These are phyloP conservation scores for Capsicum chinense DNA, from an alignment of 257 asterid species.

Conservation along the genomic window DNA sequence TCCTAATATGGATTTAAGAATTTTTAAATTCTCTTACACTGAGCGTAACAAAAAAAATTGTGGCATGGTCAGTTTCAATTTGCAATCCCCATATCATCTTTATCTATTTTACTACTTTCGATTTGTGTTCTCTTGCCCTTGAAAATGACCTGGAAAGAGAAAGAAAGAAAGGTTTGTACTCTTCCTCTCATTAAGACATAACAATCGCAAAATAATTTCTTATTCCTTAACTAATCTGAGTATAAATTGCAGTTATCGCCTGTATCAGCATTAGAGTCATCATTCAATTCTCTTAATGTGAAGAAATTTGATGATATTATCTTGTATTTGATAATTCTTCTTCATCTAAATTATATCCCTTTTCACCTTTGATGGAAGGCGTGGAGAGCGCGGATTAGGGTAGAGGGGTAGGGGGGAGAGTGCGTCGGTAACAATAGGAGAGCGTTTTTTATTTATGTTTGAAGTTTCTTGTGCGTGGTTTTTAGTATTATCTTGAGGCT, in stretches of 20 bases:
- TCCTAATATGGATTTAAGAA: not conserved
- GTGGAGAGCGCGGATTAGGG: too few relatives aligned
- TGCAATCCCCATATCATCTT: not conserved
- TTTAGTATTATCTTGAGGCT: too few relatives aligned
- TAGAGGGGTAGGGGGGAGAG: too few relatives aligned
- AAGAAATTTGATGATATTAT: slow-evolving; percentile 88
- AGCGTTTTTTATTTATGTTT: too few relatives aligned
- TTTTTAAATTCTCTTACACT: not conserved
- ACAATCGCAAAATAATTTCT: slow-evolving; percentile 13
- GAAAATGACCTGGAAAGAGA: slow-evolving; percentile 52
- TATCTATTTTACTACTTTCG: not conserved
- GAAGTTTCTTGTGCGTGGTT: too few relatives aligned
- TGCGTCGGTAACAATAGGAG: too few relatives aligned
- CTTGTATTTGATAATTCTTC: not conserved
- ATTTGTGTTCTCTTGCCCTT: slow-evolving; percentile 13
- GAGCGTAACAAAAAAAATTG: not conserved
- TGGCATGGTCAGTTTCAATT: not conserved
- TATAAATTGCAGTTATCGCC: slow-evolving; percentile 74
- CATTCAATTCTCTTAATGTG: slow-evolving; percentile 67
- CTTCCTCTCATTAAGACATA: slow-evolving; percentile 28
- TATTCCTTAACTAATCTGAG: slow-evolving; percentile 34
- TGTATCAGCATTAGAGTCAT: slow-evolving; percentile 75
- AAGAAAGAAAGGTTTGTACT: slow-evolving; percentile 67
- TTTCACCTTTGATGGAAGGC: too few relatives aligned
- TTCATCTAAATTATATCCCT: slow-evolving; percentile 2